phyloP scores from a whole-genome alignment of 2,329 filamentous ascomycete species.

The Alternaria atra region DNA sequence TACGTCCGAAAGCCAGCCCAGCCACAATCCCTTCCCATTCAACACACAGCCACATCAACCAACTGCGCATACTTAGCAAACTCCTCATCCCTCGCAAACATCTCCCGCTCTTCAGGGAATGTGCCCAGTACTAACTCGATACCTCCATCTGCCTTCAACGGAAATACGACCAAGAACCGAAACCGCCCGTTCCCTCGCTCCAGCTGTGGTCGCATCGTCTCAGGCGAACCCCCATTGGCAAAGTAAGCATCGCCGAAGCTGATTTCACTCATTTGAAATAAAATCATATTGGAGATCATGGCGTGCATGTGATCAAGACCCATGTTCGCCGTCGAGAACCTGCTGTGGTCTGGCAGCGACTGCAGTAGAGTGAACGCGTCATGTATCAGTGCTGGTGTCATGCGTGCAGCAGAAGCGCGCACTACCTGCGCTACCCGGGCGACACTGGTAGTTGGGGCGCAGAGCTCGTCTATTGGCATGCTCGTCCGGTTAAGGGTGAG shows the following conservation, averaged over 20 bases:
- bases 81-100: slow-evolving; percentile 55
- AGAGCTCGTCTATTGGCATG: slow-evolving; percentile 35
- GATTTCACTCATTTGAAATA: slow-evolving; percentile 28
- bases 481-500: slow-evolving; percentile 37
- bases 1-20: background rate
- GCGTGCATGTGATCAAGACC: slow-evolving; percentile 34
- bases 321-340: slow-evolving; percentile 31
- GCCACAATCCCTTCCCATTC: background rate
- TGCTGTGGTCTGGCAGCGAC: slow-evolving; percentile 26
- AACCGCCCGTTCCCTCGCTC: slow-evolving; percentile 34
- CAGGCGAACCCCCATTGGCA: slow-evolving; percentile 31
- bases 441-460: slow-evolving; percentile 31
- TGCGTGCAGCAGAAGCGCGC: slow-evolving; percentile 29
- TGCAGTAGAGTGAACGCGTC: slow-evolving; percentile 39
- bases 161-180: slow-evolving; percentile 38
- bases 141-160: slow-evolving; percentile 35
- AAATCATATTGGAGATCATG: slow-evolving; percentile 40
- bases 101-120: slow-evolving; percentile 56
- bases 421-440: slow-evolving; percentile 30
- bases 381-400: slow-evolving; percentile 36
- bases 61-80: slow-evolving; percentile 51
- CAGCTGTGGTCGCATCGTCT: slow-evolving; percentile 38
- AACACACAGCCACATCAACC: slow-evolving; percentile 9
- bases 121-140: slow-evolving; percentile 28
- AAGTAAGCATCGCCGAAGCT: slow-evolving; percentile 33